These are phyloP conservation scores for Chionographis japonica DNA, from an alignment of 106 monocot genomes.

Conservation along the genomic window DNA sequence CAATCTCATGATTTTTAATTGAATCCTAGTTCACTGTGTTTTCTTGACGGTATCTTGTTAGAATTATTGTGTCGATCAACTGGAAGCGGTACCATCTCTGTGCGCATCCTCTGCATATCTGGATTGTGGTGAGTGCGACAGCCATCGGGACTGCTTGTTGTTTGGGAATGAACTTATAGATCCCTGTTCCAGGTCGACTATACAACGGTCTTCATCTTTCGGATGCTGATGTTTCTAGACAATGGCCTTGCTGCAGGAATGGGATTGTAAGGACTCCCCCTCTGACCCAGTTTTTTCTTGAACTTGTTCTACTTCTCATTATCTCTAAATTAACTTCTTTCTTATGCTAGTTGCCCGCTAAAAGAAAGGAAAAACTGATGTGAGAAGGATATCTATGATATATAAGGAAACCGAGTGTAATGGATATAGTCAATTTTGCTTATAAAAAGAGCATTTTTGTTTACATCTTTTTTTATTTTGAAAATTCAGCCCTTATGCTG, in stretches of 20 bases:
- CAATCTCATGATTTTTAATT: neutral
- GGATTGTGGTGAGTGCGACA: conserved; percentile 78
- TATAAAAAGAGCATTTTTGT: too few species aligned
- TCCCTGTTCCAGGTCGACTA: conserved; percentile 73
- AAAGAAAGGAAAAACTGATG: too few species aligned
- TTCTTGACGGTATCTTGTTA: conserved; percentile 28
- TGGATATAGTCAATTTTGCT: too few species aligned
- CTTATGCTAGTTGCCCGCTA: too few species aligned
- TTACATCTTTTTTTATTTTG: too few species aligned
- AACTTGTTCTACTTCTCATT: neutral
- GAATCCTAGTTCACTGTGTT: conserved; percentile 1
- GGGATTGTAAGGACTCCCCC: conserved; percentile 73
- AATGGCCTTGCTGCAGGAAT: conserved; percentile 94
- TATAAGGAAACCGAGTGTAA: too few species aligned
- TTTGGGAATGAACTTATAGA: conserved; percentile 1
- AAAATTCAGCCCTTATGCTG: too few species aligned
- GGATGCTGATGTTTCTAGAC: conserved; percentile 90
- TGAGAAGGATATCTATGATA: too few species aligned
- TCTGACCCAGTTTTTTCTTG: neutral
- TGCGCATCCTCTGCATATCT: conserved; percentile 69
- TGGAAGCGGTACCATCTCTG: conserved; percentile 77
- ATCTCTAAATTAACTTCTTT: neutral
- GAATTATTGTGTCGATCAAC: conserved; percentile 62
- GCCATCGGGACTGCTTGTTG: too few species aligned
- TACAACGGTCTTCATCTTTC: conserved; percentile 79